A percentile compares a stretch with the other conserved stretches of the same genome.
Evolutionary conservation across 192 early-diverging fungal genomes (phyloP).

Genomic region (Ambispora gerdemannii): DNA sequence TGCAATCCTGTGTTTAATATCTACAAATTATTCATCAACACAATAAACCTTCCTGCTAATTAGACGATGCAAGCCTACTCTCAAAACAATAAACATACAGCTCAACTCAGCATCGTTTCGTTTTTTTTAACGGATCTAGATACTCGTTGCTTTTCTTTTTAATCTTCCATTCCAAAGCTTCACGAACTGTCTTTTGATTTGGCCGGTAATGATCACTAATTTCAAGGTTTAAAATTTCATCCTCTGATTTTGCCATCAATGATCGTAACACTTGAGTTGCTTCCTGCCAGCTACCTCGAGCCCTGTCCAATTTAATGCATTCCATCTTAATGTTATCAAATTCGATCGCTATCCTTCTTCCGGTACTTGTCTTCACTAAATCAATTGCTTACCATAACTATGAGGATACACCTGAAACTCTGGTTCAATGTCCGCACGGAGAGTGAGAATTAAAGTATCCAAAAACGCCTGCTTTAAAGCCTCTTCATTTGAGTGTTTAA

Average conservation of each 20-base stretch:
- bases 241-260: slow-evolving; percentile 10
- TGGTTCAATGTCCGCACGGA: neutral
- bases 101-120: neutral
- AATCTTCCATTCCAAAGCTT: slow-evolving; percentile 22
- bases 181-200: slow-evolving; percentile 10
- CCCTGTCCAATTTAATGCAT: neutral
- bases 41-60: slow-evolving; percentile 23
- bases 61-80: too few species aligned
- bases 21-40: slow-evolving; percentile 9
- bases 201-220: neutral
- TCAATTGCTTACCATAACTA: neutral
- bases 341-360: slow-evolving; percentile 1
- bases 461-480: neutral
- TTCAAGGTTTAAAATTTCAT: slow-evolving; percentile 16
- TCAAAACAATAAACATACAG: slow-evolving; percentile 13
- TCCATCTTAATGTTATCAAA: slow-evolving; percentile 12
- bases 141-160: slow-evolving; percentile 11
- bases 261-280: neutral
- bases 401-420: neutral
- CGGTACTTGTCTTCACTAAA: neutral
- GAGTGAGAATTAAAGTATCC: slow-evolving; percentile 9
- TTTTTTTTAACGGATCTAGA: slow-evolving; percentile 5
- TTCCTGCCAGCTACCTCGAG: neutral
- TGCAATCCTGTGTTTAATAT: slow-evolving; percentile 18
- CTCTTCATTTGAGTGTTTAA: slow-evolving; percentile 18